Conservation (phyloP, 768 basidiomycete species). For the Naematelia encephala region DNA sequence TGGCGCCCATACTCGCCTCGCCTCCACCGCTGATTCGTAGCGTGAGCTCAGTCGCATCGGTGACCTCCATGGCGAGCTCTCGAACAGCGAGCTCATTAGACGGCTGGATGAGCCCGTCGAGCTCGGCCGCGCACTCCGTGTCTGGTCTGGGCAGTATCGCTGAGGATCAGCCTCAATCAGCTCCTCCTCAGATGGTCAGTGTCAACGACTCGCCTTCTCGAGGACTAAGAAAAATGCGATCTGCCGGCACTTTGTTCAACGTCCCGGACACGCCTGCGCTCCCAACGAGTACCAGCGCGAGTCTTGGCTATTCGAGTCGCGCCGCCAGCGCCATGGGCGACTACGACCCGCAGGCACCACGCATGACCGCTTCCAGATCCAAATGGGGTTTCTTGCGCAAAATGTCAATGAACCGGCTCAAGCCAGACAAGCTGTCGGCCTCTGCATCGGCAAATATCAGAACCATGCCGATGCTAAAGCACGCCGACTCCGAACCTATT, state of each 20-base stretch:
- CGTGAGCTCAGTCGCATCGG: constrained; percentile 44
- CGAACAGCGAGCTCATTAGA: constrained; percentile 23
- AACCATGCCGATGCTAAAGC: constrained; percentile 23
- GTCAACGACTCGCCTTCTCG: background rate
- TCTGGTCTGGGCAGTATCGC: constrained; percentile 26
- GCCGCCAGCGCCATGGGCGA: constrained; percentile 28
- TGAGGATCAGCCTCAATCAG: constrained; percentile 30
- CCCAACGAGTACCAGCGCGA: constrained; percentile 12
- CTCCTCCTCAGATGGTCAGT: constrained; percentile 4
- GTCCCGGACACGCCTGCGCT: background rate
- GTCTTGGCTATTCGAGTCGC: constrained; percentile 17
- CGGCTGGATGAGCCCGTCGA: constrained; percentile 15
- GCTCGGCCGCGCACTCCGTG: constrained; percentile 19
- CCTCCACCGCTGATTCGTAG: too few relatives aligned
- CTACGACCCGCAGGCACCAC: constrained; percentile 15
- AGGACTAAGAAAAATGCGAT: constrained; percentile 38
- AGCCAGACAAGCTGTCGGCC: constrained; percentile 43
- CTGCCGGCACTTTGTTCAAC: constrained; percentile 35
- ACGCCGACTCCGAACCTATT: constrained; percentile 34
- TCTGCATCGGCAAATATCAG: constrained; percentile 35
- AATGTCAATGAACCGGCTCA: constrained; percentile 96
- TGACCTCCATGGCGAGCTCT: constrained; percentile 19
- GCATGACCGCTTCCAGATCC: constrained; percentile 16
- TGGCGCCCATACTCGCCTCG: constrained; percentile 75
- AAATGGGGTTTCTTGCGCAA: constrained; percentile 97